Evolutionary conservation across 495 filamentous ascomycete genomes (phyloP).

Genomic region (Pyrenula massariospora): DNA sequence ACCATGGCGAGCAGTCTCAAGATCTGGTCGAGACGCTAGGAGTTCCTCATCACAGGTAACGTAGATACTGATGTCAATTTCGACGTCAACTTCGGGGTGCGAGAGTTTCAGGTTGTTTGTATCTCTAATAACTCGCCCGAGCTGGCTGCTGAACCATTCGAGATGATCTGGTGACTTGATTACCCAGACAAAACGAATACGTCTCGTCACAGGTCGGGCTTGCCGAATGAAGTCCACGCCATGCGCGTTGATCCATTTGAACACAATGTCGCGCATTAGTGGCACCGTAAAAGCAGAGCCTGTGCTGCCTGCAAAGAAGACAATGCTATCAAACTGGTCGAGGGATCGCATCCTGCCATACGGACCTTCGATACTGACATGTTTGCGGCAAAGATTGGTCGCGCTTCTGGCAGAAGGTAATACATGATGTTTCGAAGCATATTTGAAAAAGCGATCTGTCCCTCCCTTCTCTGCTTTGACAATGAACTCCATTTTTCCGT

Average conservation of each 20-base stretch:
- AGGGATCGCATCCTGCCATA: constrained; percentile 37
- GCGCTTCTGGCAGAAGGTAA: constrained; percentile 4
- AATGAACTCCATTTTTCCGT: constrained; percentile 55
- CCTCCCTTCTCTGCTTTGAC: constrained; percentile 62
- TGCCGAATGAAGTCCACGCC: constrained; percentile 6
- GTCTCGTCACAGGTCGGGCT: constrained; percentile 40
- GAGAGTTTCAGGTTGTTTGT: constrained; percentile 24
- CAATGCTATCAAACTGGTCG: constrained; percentile 44
- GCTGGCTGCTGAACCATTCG: constrained; percentile 53
- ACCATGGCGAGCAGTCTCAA: not conserved
- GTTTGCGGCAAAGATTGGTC: constrained; percentile 18
- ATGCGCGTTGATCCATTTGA: constrained; percentile 18
- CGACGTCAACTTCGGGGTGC: constrained; percentile 18
- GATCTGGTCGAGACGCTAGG: constrained; percentile 4
- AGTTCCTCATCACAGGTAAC: constrained; percentile 46
- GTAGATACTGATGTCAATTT: constrained; percentile 45
- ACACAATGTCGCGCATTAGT: constrained; percentile 37
- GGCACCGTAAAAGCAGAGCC: constrained; percentile 45
- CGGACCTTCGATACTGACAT: constrained; percentile 35
- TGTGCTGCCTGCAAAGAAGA: constrained; percentile 51
- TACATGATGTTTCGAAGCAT: constrained; percentile 38
- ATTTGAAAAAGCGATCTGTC: constrained; percentile 51
- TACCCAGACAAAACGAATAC: constrained; percentile 61
- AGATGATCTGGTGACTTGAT: constrained; percentile 58
- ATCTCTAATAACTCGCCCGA: constrained; percentile 44